These are phyloP conservation scores for Trichoderma sp. DNA, from an alignment of 2,329 filamentous ascomycete genomes.

Conservation along the genomic window DNA sequence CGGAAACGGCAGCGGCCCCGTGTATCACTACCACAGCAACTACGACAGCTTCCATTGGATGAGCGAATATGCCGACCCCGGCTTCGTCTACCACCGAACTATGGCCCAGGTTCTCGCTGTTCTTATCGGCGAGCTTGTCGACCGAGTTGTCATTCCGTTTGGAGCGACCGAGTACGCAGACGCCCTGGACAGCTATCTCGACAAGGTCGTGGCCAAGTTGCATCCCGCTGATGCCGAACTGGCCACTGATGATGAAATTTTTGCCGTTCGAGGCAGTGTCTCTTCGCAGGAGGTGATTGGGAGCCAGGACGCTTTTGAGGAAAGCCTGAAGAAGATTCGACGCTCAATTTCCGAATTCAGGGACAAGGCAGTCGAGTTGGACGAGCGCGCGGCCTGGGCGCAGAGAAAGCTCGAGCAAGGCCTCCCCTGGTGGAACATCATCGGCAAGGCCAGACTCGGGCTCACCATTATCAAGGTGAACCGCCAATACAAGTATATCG, in stretches of 20 bases:
- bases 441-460: conserved; percentile 66
- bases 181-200: conserved; percentile 56
- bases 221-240: conserved; percentile 34
- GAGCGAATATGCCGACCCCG: conserved; percentile 73
- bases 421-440: conserved; percentile 79
- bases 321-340: conserved; percentile 45
- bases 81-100: conserved; percentile 66
- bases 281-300: conserved; percentile 37
- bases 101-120: conserved; percentile 68
- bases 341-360: conserved; percentile 44
- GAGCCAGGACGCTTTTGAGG: conserved; percentile 45
- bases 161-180: conserved; percentile 66
- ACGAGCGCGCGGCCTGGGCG: conserved; percentile 48
- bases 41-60: conserved; percentile 93
- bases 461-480: conserved; percentile 70
- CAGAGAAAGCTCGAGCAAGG: conserved; percentile 51
- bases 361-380: conserved; percentile 48
- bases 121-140: conserved; percentile 61
- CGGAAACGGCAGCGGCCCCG: conserved; percentile 48
- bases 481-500: conserved; percentile 78
- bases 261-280: conserved; percentile 37
- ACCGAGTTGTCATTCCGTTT: conserved; percentile 64
- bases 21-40: conserved; percentile 88
- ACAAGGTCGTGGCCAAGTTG: conserved; percentile 54
- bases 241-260: conserved; percentile 38